Percentiles rank a stretch among this genome's conserved stretches.
Conservation (phyloP, 2,329 filamentous ascomycete species). For the Phoma sp. region DNA sequence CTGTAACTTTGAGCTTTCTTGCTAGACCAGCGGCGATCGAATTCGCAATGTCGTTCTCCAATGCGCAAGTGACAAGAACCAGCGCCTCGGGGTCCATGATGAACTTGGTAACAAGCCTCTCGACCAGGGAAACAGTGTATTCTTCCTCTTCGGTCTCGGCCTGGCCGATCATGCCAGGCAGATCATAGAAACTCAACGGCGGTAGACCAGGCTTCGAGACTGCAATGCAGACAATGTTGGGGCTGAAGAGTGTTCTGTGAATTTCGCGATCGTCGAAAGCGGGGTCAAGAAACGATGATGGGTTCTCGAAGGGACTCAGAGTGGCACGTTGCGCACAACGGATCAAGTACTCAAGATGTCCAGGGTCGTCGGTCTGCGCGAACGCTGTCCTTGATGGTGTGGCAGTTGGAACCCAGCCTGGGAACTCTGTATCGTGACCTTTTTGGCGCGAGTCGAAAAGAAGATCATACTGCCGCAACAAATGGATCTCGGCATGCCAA, state of each 20-base stretch:
- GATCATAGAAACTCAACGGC: slow-evolving; percentile 81
- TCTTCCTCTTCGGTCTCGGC: slow-evolving; percentile 55
- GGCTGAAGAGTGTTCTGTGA: slow-evolving; percentile 73
- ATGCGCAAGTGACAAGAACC: slow-evolving; percentile 77
- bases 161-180: slow-evolving; percentile 81
- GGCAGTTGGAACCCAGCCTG: slow-evolving; percentile 65
- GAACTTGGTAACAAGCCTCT: slow-evolving; percentile 73
- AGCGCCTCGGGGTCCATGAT: slow-evolving; percentile 73
- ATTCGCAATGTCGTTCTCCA: slow-evolving; percentile 79
- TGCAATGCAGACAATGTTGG: slow-evolving; percentile 79
- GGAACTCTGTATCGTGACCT: slow-evolving; percentile 58
- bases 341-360: slow-evolving; percentile 70
- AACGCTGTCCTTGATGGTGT: slow-evolving; percentile 61
- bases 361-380: slow-evolving; percentile 65
- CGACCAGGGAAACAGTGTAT: slow-evolving; percentile 72
- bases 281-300: slow-evolving; percentile 47
- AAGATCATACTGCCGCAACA: slow-evolving; percentile 71
- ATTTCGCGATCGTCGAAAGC: not conserved
- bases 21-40: slow-evolving; percentile 71
- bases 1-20: slow-evolving; percentile 47
- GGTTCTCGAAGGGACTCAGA: slow-evolving; percentile 68
- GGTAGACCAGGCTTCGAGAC: slow-evolving; percentile 75
- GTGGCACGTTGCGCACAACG: slow-evolving; percentile 79
- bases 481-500: slow-evolving; percentile 72
- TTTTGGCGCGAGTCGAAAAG: slow-evolving; percentile 45